Evolutionary conservation across 306 rosid genomes (phyloP).

Genomic region (Lotus japonicus): DNA sequence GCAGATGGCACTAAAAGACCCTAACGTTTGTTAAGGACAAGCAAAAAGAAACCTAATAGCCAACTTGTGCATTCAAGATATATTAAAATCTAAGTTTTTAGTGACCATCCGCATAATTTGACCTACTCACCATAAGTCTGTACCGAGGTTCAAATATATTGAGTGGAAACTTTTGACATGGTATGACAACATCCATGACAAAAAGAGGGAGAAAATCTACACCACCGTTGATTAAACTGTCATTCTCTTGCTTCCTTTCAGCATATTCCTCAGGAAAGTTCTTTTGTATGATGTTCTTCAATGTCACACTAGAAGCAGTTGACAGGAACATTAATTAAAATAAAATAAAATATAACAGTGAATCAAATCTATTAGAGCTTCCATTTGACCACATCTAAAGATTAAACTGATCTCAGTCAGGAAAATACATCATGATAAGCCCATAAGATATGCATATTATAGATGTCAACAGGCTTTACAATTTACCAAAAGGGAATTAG

Average conservation of each 20-base stretch:
- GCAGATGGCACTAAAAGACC: neutral
- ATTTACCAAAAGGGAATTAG: neutral
- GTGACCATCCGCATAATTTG: neutral
- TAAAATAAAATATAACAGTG: neutral
- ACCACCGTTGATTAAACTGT: constrained; percentile 54
- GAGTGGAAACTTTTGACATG: constrained; percentile 87
- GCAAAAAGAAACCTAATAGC: neutral
- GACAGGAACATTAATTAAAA: constrained; percentile 12
- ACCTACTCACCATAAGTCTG: constrained; percentile 90
- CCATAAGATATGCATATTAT: neutral
- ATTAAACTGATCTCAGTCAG: constrained; percentile 18
- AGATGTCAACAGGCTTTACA: neutral
- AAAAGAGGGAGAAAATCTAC: constrained; percentile 90
- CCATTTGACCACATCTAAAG: neutral
- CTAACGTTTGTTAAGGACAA: neutral
- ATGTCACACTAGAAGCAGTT: constrained; percentile 68
- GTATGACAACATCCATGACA: constrained; percentile 98
- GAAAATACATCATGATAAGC: neutral
- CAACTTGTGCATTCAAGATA: constrained; percentile 14
- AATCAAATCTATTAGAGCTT: neutral
- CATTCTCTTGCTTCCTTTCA: constrained; percentile 81
- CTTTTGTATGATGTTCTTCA: constrained; percentile 84
- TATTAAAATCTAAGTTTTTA: neutral
- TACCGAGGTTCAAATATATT: constrained; percentile 97
- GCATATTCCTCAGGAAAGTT: constrained; percentile 90